These are phyloP conservation scores for Kwoniella europaea DNA, from an alignment of 768 basidiomycete species.

Conservation along the genomic window DNA sequence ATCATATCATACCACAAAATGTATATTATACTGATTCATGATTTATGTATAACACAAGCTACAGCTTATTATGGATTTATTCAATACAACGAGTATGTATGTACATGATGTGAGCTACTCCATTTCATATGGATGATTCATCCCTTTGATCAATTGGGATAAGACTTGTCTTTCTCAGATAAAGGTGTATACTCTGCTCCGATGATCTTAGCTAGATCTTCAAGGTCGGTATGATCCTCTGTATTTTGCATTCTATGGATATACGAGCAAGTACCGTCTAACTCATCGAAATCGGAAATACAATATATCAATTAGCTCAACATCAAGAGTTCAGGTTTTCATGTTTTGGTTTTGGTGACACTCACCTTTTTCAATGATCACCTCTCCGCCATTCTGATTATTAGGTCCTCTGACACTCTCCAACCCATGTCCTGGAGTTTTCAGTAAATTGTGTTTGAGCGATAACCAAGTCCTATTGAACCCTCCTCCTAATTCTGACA, in stretches of 20 bases:
- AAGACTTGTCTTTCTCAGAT: constrained; percentile 11
- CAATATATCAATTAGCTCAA: no score
- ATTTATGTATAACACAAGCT: neutral
- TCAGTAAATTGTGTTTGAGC: constrained; percentile 87
- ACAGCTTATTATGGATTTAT: no score
- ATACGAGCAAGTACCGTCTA: constrained; percentile 44
- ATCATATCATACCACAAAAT: neutral
- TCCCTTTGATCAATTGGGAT: constrained; percentile 1
- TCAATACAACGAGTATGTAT: no score
- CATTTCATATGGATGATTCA: no score
- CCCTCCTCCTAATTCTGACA: constrained; percentile 16
- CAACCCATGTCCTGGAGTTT: constrained; percentile 28
- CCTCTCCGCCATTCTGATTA: constrained; percentile 48
- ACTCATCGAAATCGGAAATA: no score
- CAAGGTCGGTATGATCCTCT: constrained; percentile 42
- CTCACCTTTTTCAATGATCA: constrained; percentile 45
- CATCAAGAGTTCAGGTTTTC: neutral
- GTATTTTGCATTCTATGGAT: constrained; percentile 46
- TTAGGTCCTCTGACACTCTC: constrained; percentile 34
- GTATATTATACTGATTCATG: neutral
- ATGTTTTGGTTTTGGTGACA: neutral
- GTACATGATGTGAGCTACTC: no score
- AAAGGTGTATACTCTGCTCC: constrained; percentile 34
- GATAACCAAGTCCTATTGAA: constrained; percentile 80
- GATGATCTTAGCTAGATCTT: constrained; percentile 28